A percentile compares a stretch with the other conserved stretches of the same genome.
Conservation (phyloP, 495 filamentous ascomycete genomes). For the Neurospora sp. region DNA sequence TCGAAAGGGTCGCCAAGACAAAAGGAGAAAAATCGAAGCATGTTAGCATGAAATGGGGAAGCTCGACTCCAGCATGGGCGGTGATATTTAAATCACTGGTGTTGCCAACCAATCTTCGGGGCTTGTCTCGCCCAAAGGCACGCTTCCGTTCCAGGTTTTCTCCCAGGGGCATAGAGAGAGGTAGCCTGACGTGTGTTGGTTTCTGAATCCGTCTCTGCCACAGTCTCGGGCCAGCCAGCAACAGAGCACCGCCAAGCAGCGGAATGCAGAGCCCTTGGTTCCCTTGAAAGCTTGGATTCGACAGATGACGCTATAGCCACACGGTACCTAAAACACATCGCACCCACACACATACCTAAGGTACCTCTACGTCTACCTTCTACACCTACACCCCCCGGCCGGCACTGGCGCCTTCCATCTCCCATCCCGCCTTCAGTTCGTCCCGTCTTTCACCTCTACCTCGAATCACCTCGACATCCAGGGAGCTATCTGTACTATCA, state of each 20-base stretch:
- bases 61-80: not conserved
- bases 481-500: not conserved
- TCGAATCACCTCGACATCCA: not conserved
- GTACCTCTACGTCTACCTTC: not conserved
- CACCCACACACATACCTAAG: not conserved
- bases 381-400: not conserved
- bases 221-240: not conserved
- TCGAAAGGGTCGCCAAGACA: conserved; percentile 11
- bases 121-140: not conserved
- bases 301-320: not conserved
- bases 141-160: not conserved
- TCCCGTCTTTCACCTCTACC: not conserved
- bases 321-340: not conserved
- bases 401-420: not conserved
- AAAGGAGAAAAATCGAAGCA: conserved; percentile 14
- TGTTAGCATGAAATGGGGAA: not conserved
- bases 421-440: not conserved
- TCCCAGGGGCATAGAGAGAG: not conserved
- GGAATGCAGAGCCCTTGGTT: not conserved
- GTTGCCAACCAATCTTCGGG: not conserved
- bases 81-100: not conserved
- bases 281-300: not conserved
- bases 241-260: not conserved
- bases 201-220: not conserved
- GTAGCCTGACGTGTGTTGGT: not conserved